phyloP scores from a whole-genome alignment of 345 rosid genomes.

The Dimocarpus longan region DNA sequence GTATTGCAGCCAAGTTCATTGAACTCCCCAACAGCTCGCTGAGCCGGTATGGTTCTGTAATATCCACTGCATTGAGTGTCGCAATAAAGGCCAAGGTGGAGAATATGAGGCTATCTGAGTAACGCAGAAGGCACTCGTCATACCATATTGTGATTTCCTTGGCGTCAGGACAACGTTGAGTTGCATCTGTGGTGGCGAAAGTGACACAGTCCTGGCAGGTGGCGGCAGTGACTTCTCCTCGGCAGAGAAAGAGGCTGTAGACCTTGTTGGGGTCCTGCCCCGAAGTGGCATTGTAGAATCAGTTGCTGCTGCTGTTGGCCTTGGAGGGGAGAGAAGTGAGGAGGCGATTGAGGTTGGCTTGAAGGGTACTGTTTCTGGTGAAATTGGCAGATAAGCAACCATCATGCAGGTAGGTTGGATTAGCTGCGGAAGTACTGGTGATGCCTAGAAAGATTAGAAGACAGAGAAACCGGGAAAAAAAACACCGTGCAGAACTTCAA shows the following conservation, averaged over 20 bases:
- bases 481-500: too few species aligned
- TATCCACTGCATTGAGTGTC: not conserved
- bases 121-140: constrained; percentile 24
- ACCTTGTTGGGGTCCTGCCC: constrained; percentile 15
- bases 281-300: constrained; percentile 8
- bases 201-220: constrained; percentile 13
- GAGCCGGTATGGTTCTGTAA: constrained; percentile 1
- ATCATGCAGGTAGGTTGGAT: not conserved
- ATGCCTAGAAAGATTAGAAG: too few species aligned
- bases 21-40: not conserved
- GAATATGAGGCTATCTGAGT: constrained; percentile 4
- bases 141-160: constrained; percentile 13
- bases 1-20: not conserved
- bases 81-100: not conserved
- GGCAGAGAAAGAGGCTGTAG: constrained; percentile 26
- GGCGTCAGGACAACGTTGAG: constrained; percentile 10
- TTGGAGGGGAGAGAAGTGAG: constrained; percentile 17
- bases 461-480: too few species aligned
- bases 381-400: not conserved
- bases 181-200: not conserved
- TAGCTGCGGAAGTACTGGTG: not conserved
- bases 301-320: not conserved
- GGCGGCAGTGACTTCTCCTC: not conserved
- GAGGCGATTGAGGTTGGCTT: constrained; percentile 4
- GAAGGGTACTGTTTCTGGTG: constrained; percentile 18